Evolutionary conservation across 176 grass and related monocot genomes (phyloP).

Genomic region (Chrysopogon serrulatus): DNA sequence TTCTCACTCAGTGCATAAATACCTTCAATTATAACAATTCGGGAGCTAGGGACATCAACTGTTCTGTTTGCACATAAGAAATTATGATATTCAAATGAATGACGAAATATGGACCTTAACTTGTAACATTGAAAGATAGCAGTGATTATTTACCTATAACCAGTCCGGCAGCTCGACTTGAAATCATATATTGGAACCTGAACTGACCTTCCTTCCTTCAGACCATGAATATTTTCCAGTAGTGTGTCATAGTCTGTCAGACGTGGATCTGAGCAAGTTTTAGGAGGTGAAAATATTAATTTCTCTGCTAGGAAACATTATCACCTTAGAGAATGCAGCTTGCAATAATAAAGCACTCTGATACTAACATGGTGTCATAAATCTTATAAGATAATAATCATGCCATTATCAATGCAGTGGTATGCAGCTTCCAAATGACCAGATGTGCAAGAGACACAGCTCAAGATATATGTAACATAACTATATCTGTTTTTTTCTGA

Average conservation of each 20-base stretch:
- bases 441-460: neutral
- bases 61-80: constrained; percentile 62
- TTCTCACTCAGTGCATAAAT: constrained; percentile 96
- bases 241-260: constrained; percentile 93
- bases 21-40: constrained; percentile 91
- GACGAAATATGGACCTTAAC: constrained; percentile 3
- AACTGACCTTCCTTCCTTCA: constrained; percentile 79
- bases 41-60: constrained; percentile 74
- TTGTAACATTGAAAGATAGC: constrained; percentile 16
- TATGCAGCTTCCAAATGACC: constrained; percentile 9
- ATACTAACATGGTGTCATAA: neutral
- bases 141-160: constrained; percentile 61
- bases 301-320: neutral
- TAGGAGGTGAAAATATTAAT: constrained; percentile 8
- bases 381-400: neutral
- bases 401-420: neutral
- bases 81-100: constrained; percentile 18
- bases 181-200: constrained; percentile 99
- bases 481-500: neutral
- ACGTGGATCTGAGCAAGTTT: constrained; percentile 76
- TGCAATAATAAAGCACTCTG: neutral
- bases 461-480: neutral
- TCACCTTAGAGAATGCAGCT: neutral
- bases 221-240: constrained; percentile 86
- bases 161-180: constrained; percentile 80